Base-by-base conservation (phyloP, 148 eudicot species). In the Rhododendron kiyosumense region DNA sequence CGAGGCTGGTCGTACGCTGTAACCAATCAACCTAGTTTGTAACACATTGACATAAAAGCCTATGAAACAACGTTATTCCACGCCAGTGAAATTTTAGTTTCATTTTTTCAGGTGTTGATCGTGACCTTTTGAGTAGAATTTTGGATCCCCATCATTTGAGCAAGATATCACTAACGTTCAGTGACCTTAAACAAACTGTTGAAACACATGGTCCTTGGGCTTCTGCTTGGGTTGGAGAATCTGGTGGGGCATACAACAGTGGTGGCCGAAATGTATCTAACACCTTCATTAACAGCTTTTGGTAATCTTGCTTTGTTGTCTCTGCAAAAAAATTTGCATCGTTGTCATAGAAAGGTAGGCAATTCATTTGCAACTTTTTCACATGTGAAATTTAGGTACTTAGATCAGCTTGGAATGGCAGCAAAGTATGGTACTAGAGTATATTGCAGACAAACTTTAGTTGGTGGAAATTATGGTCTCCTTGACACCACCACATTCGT, bases 211-310 rank as follows among this genome's bases (percentile, higher is more conserved):
- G 98, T 80, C 94, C 96, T 81, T 97, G 98, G 99, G 86, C 99
- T 85, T 91, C 91, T 65, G 94, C 98, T 84, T 97, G 99, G 99
- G 96, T 97, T 38, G 96, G 99, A 52, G 99, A 97, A 90, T 90
- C 98, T 46, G 99, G 99, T 34, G 99, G 99, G 74, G 98, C 98
- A 78, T 97, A 41, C 81, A 97, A 97, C 93, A 97, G 92, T 73
- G 99, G 99, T 49, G 98, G 94, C 24, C 89, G 26, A 54, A 89
- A 85, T 52, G 85, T 95, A 79, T 97, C 99, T 28, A 85, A 97
- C 81, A 84, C 96, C 74, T 97, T 95, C 76, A 88, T 94, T 30
- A 83, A 97, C 89, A 92, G 98, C 88, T 97, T 97, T 85, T 97
- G 99, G 99, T 97, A 93, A 89, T 41, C 61, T 84, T 41, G 9